A percentile compares a stretch with the other conserved stretches of the same genome.
Evolutionary conservation across 1,139 yeast genomes (phyloP).

Genomic region (Meyerozyma smithsonii): DNA sequence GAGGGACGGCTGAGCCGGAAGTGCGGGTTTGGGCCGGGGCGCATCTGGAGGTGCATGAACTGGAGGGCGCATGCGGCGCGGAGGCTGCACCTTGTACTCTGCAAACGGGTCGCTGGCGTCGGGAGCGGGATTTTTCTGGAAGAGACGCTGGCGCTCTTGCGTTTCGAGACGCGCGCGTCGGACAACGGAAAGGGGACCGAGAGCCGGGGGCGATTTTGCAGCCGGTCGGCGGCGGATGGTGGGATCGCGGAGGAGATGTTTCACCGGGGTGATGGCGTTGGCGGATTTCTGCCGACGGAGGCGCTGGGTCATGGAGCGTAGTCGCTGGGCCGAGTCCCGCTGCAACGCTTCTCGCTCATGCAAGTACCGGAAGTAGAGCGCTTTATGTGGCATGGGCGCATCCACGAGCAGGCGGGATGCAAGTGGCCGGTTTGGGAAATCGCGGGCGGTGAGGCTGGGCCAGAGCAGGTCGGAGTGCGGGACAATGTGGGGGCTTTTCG

Average conservation of each 20-base stretch:
- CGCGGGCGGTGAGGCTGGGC: constrained; percentile 38
- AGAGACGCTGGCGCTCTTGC: background rate
- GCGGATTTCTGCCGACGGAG: constrained; percentile 39
- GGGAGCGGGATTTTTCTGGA: background rate
- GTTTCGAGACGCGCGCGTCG: background rate
- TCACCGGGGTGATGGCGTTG: constrained; percentile 42
- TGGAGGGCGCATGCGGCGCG: background rate
- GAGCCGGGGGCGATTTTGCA: background rate
- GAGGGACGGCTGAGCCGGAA: no score
- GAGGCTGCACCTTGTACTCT: background rate
- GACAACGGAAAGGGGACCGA: background rate
- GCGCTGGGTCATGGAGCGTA: constrained; percentile 40
- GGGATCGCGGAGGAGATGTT: constrained; percentile 36
- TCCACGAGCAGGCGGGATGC: constrained; percentile 5
- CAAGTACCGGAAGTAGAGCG: constrained; percentile 37
- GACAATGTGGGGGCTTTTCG: constrained; percentile 34
- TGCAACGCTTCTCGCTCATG: constrained; percentile 44
- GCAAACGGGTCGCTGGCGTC: background rate
- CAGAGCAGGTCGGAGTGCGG: constrained; percentile 53
- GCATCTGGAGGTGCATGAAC: background rate
- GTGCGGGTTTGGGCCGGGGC: no score
- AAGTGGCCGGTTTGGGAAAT: constrained; percentile 45
- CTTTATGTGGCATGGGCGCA: constrained; percentile 33
- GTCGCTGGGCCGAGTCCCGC: constrained; percentile 45
- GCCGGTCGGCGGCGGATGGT: constrained; percentile 23